These are phyloP conservation scores for Cordyceps farinosa DNA, from an alignment of 2,329 filamentous ascomycete species.

Conservation along the genomic window DNA sequence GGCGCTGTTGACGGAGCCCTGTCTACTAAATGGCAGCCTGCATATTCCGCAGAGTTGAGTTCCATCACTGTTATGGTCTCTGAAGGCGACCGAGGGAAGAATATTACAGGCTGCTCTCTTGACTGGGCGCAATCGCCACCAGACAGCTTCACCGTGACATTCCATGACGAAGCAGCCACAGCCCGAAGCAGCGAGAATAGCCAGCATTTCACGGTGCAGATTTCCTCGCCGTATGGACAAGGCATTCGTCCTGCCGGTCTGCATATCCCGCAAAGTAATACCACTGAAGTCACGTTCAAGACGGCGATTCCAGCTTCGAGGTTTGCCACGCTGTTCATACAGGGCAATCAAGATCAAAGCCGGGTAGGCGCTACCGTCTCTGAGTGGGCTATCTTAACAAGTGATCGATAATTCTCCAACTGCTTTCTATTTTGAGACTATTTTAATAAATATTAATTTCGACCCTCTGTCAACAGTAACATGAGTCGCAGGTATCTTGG, in stretches of 20 bases:
- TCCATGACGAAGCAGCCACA: conserved; percentile 20
- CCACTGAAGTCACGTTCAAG: conserved; percentile 20
- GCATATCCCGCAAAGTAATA: conserved; percentile 21
- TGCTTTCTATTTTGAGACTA: too few species aligned
- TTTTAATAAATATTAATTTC: too few species aligned
- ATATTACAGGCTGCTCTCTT: conserved; percentile 21
- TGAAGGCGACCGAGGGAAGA: conserved; percentile 14
- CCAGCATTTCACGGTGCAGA: conserved; percentile 14
- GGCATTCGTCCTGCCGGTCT: conserved; percentile 16
- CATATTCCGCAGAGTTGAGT: conserved; percentile 19
- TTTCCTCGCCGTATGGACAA: conserved; percentile 19
- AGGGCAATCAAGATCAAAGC: conserved; percentile 23
- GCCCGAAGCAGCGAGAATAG: background rate
- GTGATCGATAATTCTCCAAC: background rate
- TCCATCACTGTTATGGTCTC: conserved; percentile 21
- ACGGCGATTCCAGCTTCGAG: conserved; percentile 16
- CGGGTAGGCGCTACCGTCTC: conserved; percentile 23
- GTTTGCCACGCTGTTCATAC: conserved; percentile 22
- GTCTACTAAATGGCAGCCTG: conserved; percentile 24
- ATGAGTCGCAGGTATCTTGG: too few species aligned
- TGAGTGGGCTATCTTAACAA: conserved; percentile 21
- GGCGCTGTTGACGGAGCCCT: conserved; percentile 22
- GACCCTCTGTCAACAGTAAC: too few species aligned
- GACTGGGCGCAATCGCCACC: conserved; percentile 25
- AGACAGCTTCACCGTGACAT: conserved; percentile 23